Conservation (phyloP, 208 protist species). For the Leishmania martiniquensis region DNA sequence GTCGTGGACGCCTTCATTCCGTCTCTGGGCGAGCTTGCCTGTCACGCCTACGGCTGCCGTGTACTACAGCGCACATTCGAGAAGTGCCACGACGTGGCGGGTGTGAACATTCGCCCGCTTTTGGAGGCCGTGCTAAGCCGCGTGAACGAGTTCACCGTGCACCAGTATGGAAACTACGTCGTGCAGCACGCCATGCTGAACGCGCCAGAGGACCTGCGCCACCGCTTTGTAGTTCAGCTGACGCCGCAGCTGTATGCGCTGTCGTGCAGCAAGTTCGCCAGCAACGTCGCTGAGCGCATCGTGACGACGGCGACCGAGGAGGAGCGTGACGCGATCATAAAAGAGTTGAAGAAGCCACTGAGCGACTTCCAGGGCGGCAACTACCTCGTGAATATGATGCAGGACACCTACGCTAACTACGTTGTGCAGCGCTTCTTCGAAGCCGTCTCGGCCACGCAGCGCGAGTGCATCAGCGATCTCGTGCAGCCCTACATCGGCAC, state of each 20-base stretch:
- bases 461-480: conserved; percentile 52
- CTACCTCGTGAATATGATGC: conserved; percentile 94
- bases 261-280: conserved; percentile 97
- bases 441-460: conserved; percentile 47
- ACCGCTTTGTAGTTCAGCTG: conserved; percentile 72
- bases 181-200: conserved; percentile 98
- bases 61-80: conserved; percentile 98
- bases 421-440: conserved; percentile 97
- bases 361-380: conserved; percentile 59
- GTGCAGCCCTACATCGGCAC: conserved; percentile 48
- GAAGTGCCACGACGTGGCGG: conserved; percentile 48
- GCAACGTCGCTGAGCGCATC: conserved; percentile 98
- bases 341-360: conserved; percentile 47
- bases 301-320: conserved; percentile 71
- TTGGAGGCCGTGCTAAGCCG: conserved; percentile 90
- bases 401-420: conserved; percentile 98
- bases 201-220: conserved; percentile 78
- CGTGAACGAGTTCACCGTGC: conserved; percentile 86
- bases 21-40: conserved; percentile 86
- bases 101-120: conserved; percentile 74
- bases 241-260: conserved; percentile 80
- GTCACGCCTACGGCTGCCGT: conserved; percentile 98
- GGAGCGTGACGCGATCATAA: conserved; percentile 87
- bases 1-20: conserved; percentile 95
- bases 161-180: conserved; percentile 99